Base-by-base conservation (phyloP, 2,329 filamentous ascomycete genomes). In the Talaromyces sp. region DNA sequence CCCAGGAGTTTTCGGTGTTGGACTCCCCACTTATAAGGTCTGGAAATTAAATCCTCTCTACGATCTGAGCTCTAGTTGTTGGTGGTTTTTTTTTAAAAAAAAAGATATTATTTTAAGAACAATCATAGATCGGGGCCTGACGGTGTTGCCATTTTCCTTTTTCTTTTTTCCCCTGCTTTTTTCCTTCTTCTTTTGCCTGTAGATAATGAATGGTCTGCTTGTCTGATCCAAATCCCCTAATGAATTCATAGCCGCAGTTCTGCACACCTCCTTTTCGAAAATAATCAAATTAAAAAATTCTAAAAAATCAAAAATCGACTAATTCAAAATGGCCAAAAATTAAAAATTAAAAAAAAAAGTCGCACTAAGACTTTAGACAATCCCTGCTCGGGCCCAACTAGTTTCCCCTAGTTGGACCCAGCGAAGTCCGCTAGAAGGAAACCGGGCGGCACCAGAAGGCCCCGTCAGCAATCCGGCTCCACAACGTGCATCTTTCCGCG, bases 371-470 rank as follows among this genome's bases (percentile, higher is more conserved):
- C 36, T 39, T 35, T 39, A 39, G 22, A n/a, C 24, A 22, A 48
- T 48, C 46, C 51, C 42, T 52, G 19, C 45, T n/a, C 41, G 52
- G 41, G 35, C 43, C 37, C 40, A 27, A 48, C 50, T 37, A 46
- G 42, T 47, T 42, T 41, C 41, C 49, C 52, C 47, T 60, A 64
- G 61, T 59, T 50, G 54, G 56, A 54, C 48, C 60, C 55, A 65
- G 60, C 56, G 60, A 63, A 62, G 61, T 55, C 56, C 62, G 61
- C 61, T 60, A 64, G 60, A 64, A 62, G 62, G 63, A 65, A 67
- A 67, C 59, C 55, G 61, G 65, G 58, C 63, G 60, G 65, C 67
- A 65, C 65, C 61, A 70, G 65, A 71, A 67, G 60, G 56, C 63
- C 62, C 64, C 61, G 60, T 66, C 62, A 67, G 61, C 57, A 58